Evolutionary conservation across 2,329 filamentous ascomycete genomes (phyloP), one percentile per base, ranked within the genome.

Genomic region (Lomentospora prolificans): DNA sequence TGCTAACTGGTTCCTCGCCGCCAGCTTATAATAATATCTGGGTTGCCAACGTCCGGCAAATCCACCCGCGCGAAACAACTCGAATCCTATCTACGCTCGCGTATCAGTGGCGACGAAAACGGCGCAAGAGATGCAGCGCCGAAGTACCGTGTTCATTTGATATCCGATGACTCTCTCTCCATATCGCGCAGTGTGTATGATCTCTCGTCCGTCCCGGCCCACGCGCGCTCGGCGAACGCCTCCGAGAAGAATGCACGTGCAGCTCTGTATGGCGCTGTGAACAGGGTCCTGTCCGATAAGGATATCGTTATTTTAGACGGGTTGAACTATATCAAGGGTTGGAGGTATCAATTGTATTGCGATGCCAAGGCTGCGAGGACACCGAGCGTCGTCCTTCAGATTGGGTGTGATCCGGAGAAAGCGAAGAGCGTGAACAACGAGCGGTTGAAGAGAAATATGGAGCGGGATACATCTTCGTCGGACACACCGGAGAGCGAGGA

Each of bases 241-340:
- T 79, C 84, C 1, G 89, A 95, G 66, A 95, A 95, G 68, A 86
- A 92, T 70, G 89, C 88, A 1, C 82, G 89, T 25, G 89, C 89
- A 1, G 78, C 82, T 44, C 76, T 89, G 56, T 89, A 87, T 67
- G 89, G 80, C 58, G 87, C 89, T 58, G 85, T 92, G 50, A 92
- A 92, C 75, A 79, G 89, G 46, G 79, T 84, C 51, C 76, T 95
- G 28, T 83, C 80, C 58, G 79, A 83, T 57, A 82, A 82, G 63
- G 86, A 89, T 64, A 83, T 95, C 57, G 87, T 94, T 54, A 81
- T 95, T 50, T 80, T 90, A 14, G 89, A 95, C 66, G 84, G 85
- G 1, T 73, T 89, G 58, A 94, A 94, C 70, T 95, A 94, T 70
- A 95, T 95, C 72, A 94, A 94, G 69, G 89, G 89, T 36, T 94